Evolutionary conservation across 2,329 filamentous ascomycete species (phyloP), one percentile per base, ranked within the genome.

Genomic region (Aaosphaeria pasadenensis): DNA sequence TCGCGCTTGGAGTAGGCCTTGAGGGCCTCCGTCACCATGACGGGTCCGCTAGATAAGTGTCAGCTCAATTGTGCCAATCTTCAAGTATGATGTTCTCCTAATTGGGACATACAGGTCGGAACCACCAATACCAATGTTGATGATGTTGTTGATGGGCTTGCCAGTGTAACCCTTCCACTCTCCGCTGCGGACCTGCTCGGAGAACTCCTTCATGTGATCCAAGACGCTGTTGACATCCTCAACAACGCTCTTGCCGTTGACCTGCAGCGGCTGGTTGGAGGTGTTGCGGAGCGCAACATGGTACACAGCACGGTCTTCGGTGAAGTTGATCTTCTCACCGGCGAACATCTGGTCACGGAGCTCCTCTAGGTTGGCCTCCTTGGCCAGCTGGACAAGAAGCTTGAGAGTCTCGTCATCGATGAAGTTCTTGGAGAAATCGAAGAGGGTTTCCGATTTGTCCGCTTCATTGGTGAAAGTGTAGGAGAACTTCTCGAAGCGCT

Each of bases 391-490:
- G 63, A 95, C 80, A 46, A 99, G 83, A 43, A 96, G 81, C 57
- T 87, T 80, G 44, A 97, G 79, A 4, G 92, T 97, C 76, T 97
- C 91, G 60, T 96, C 89, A 53, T 88, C 94, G 64, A 97, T 73
- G 74, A 99, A 91, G 83, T 99, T 99, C 85, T 99, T 99, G 79
- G 88, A 94, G 77, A 96, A 99, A 75, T 99, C 94, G 74, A 97
- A 99, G 55, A 99, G 83, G 65, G 95, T 94, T 57, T 96, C 90
- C 60, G 84, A 86, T 65, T 81, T 81, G 66, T 95, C 89, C 59
- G 88, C 86, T 45, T 82, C 72, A 74, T 89, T 91, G 62, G 82
- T 77, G 74, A 97, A 96, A 66, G 83, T 89, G 71, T 86, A 88
- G 70, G 85, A 88, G 78, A 96, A 91, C 76, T 94, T 95, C 66